Evolutionary conservation across 2,329 filamentous ascomycete species (phyloP), one percentile per base, ranked within the genome.

Genomic region (Fusarium fracticaudum): DNA sequence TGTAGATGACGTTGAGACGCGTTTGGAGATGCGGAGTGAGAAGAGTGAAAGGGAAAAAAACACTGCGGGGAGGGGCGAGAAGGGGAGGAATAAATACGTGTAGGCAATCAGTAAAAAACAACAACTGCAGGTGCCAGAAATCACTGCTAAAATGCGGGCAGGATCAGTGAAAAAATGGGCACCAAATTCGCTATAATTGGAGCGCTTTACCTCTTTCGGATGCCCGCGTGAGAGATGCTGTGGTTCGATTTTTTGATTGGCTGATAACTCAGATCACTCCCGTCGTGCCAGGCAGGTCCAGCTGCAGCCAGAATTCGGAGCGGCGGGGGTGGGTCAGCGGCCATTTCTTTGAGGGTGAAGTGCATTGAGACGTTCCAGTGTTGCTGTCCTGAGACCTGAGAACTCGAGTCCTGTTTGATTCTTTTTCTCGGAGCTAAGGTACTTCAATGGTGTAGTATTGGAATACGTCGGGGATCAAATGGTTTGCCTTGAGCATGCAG

Each of bases 11-110:
- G 77, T 75, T 75, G 43, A 63, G 74, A 78, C 74, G 77, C 72
- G 78, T 74, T 74, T 69, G 69, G 37, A 60, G 65, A 72, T 62
- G 65, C 68, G 71, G 71, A 75, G 70, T 69, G 68, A 75, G 71
- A 64, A 67, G 73, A 72, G 67, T 69, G 64, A 74, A 72, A 72
- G 65, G 66, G 72, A 71, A 73, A 67, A 53, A 35, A 20, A 66
- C 55, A 58, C 54, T 74, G 80, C 65, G 81, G 80, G 80, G 78
- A 35, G 51, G 75, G 76, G 73, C 62, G 70, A 70, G 72, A 72
- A 71, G 75, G 60, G 58, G 64, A 66, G 72, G 76, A 77, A 81
- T 83, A 83, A 83, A 83, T 83, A 83, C 75, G 79, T 76, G 80
- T 74, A 73, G 73, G 77, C 78, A 83, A 83, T 83, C 82, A 83